A percentile compares a stretch with the other conserved stretches of the same genome.
Conservation (phyloP, 768 basidiomycete species). For the Roridomyces roridus region DNA sequence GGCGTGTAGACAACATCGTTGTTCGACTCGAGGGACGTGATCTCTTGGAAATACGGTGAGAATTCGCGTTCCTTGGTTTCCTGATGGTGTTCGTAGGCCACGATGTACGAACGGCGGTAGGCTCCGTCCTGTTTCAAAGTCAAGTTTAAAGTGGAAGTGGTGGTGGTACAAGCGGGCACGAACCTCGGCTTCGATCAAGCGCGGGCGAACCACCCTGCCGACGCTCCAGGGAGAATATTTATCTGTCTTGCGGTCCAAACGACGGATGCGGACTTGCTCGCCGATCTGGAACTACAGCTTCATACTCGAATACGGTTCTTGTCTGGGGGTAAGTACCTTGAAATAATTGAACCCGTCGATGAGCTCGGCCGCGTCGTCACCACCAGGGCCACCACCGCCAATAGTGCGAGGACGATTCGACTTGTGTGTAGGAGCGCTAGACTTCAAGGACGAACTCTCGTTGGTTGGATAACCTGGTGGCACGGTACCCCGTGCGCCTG, state of each 20-base stretch:
- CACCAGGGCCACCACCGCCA: too few relatives aligned
- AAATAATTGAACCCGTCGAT: slow-evolving; percentile 21
- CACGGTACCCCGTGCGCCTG: too few relatives aligned
- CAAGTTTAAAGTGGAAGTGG: too few relatives aligned
- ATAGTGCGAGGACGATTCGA: too few relatives aligned
- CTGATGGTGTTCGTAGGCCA: neutral
- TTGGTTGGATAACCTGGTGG: neutral
- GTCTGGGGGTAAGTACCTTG: neutral
- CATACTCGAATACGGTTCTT: neutral
- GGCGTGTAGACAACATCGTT: too few relatives aligned
- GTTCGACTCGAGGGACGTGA: slow-evolving; percentile 1
- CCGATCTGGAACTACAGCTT: slow-evolving; percentile 9
- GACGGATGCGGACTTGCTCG: slow-evolving; percentile 18
- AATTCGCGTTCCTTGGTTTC: slow-evolving; percentile 8
- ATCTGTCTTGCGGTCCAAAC: slow-evolving; percentile 3
- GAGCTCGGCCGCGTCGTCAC: too few relatives aligned
- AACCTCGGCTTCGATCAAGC: slow-evolving; percentile 9
- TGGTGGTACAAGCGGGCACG: neutral
- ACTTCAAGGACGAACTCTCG: too few relatives aligned
- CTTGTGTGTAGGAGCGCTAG: too few relatives aligned
- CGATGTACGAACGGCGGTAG: slow-evolving; percentile 11
- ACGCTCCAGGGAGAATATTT: slow-evolving; percentile 6
- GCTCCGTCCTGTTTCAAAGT: slow-evolving; percentile 5
- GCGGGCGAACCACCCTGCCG: slow-evolving; percentile 7
- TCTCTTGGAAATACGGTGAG: slow-evolving; percentile 13